A percentile compares a stretch with the other conserved stretches of the same genome.
Conservation (phyloP, 495 filamentous ascomycete genomes). For the Hyaloscypha bicolor region DNA sequence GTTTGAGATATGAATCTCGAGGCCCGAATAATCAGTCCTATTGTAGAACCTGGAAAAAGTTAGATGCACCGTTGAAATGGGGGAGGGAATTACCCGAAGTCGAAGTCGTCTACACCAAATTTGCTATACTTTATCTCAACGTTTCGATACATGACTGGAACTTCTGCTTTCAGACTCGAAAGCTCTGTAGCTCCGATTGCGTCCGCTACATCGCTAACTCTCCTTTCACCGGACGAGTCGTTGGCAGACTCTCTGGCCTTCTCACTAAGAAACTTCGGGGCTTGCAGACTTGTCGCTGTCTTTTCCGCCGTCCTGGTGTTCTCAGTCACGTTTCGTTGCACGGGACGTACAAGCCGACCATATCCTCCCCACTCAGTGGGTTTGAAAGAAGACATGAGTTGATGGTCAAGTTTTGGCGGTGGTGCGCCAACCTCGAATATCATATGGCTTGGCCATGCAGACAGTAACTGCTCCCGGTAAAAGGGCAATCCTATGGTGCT, state of each 20-base stretch:
- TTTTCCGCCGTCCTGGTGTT: conserved; percentile 65
- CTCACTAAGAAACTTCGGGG: conserved; percentile 92
- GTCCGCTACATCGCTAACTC: conserved; percentile 64
- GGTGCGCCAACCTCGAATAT: conserved; percentile 82
- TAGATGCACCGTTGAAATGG: conserved; percentile 8
- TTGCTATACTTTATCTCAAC: conserved; percentile 97
- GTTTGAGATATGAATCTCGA: conserved; percentile 95
- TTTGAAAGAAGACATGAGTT: conserved; percentile 66
- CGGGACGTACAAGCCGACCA: conserved; percentile 75
- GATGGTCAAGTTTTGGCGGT: conserved; percentile 74
- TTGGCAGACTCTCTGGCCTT: conserved; percentile 72
- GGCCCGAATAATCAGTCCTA: conserved; percentile 82
- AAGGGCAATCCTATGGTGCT: conserved; percentile 90
- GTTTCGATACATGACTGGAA: conserved; percentile 82
- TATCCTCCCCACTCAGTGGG: conserved; percentile 71
- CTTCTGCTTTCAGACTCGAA: conserved; percentile 67
- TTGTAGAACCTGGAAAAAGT: conserved; percentile 75
- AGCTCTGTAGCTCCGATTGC: conserved; percentile 60
- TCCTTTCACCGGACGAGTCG: conserved; percentile 42
- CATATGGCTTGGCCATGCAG: conserved; percentile 84
- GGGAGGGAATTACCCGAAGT: conserved; percentile 71
- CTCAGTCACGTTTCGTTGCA: conserved; percentile 80
- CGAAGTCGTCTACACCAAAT: conserved; percentile 97
- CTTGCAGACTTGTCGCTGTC: conserved; percentile 50
- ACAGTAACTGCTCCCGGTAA: conserved; percentile 84